phyloP scores from a whole-genome alignment of 2,329 filamentous ascomycete species.

The Ceratocystis albifundus region DNA sequence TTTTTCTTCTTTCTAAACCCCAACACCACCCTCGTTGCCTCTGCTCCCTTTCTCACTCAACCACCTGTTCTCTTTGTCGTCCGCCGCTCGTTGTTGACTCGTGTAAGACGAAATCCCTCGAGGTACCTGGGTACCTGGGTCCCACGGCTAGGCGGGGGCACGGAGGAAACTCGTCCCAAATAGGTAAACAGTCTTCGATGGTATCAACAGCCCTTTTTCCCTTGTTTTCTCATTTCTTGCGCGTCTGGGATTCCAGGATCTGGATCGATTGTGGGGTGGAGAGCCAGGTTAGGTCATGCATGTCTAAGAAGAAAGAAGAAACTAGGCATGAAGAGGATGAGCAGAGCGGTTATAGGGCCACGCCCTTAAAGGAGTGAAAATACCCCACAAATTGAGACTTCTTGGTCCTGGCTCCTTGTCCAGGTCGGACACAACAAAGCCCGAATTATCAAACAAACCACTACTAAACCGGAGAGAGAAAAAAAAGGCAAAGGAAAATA shows the following conservation, averaged over 20 bases:
- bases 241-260: slow-evolving; percentile 1
- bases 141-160: no score
- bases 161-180: background rate
- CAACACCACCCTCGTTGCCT: background rate
- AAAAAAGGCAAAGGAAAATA: background rate
- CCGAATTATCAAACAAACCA: background rate
- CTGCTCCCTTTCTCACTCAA: background rate
- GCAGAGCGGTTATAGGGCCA: background rate
- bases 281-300: slow-evolving; percentile 4
- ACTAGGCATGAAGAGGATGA: background rate
- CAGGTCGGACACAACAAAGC: background rate
- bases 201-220: background rate
- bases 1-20: background rate
- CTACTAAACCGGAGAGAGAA: background rate
- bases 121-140: slow-evolving; percentile 2
- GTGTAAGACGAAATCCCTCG: slow-evolving; percentile 8
- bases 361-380: background rate
- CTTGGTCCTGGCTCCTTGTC: background rate
- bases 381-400: slow-evolving; percentile 3
- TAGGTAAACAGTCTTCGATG: slow-evolving; percentile 8
- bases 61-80: no score
- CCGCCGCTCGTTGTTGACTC: background rate
- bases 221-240: background rate
- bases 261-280: background rate
- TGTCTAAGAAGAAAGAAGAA: background rate